These are phyloP conservation scores for Yamadazyma atmosphaerica DNA, from an alignment of 1,139 yeast species.

Conservation along the genomic window DNA sequence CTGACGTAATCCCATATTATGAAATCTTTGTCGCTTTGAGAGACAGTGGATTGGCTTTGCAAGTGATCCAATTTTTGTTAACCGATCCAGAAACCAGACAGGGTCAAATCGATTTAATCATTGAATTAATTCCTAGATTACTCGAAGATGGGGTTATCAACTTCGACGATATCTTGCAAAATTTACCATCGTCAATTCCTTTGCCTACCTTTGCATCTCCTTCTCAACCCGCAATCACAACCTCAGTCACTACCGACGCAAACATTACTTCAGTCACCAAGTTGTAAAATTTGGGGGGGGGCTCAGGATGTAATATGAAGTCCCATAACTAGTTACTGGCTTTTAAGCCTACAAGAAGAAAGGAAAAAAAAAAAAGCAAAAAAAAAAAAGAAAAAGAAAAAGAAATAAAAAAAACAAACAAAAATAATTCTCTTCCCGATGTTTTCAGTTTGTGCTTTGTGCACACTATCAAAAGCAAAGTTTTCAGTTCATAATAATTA, in stretches of 20 bases:
- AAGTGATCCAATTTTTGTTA: conserved; percentile 25
- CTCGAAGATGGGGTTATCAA: conserved; percentile 16
- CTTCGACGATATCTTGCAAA: conserved; percentile 11
- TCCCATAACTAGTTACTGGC: too few relatives aligned
- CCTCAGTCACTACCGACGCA: neutral
- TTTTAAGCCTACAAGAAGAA: too few relatives aligned
- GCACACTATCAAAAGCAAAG: too few relatives aligned
- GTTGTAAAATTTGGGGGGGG: too few relatives aligned
- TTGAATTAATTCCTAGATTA: conserved; percentile 29
- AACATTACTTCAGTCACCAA: neutral
- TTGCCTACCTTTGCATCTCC: neutral
- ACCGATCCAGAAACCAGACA: conserved; percentile 31
- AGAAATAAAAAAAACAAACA: too few relatives aligned
- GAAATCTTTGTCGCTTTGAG: conserved; percentile 33
- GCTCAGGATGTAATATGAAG: too few relatives aligned
- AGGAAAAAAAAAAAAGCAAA: too few relatives aligned
- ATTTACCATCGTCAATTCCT: conserved; percentile 4
- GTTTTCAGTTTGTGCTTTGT: too few relatives aligned
- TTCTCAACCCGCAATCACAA: neutral
- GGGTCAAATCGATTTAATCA: conserved; percentile 28
- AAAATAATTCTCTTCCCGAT: too few relatives aligned
- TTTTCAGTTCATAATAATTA: too few relatives aligned
- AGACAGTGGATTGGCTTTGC: conserved; percentile 33
- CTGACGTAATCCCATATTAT: conserved; percentile 34
- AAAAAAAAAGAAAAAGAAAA: too few relatives aligned